A percentile compares a stretch with the other conserved stretches of the same genome.
These are phyloP conservation scores for Ceratorhiza oryzae-sativae DNA, from an alignment of 1,284 basidiomycete species.

Conservation along the genomic window DNA sequence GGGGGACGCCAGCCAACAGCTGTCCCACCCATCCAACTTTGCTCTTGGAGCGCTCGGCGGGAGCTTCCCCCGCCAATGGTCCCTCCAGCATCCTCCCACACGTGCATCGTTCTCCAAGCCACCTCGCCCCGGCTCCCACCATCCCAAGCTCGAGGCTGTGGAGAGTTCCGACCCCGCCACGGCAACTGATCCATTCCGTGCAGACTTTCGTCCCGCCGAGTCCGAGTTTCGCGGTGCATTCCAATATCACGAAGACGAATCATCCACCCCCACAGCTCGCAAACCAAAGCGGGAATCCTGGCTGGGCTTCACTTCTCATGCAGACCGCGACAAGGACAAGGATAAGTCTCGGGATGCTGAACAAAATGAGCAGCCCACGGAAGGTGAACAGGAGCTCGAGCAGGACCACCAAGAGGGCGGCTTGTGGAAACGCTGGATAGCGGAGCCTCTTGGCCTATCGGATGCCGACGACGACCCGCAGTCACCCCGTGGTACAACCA, in stretches of 20 bases:
- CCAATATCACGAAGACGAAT: slow-evolving; percentile 30
- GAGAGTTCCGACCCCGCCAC: not conserved
- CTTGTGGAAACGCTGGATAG: slow-evolving; percentile 41
- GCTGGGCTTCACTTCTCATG: slow-evolving; percentile 11
- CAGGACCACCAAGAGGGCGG: slow-evolving; percentile 34
- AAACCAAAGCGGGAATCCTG: slow-evolving; percentile 27
- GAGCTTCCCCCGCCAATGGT: slow-evolving; percentile 23
- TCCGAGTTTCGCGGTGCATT: slow-evolving; percentile 33
- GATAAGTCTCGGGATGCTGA: slow-evolving; percentile 8
- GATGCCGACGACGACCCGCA: slow-evolving; percentile 22
- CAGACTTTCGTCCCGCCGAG: slow-evolving; percentile 25
- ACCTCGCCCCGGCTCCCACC: not conserved
- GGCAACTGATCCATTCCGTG: slow-evolving; percentile 31
- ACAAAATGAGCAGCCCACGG: slow-evolving; percentile 6
- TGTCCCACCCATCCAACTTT: not conserved
- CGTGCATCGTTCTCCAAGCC: slow-evolving; percentile 32
- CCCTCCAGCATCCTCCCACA: slow-evolving; percentile 24
- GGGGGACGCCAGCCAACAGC: not conserved
- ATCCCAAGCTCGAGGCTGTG: slow-evolving; percentile 9
- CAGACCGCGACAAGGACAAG: slow-evolving; percentile 13
- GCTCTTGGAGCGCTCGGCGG: slow-evolving; percentile 27
- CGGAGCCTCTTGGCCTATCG: slow-evolving; percentile 38
- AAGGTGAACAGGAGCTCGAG: slow-evolving; percentile 14
- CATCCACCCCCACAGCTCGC: slow-evolving; percentile 14
- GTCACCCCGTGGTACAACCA: slow-evolving; percentile 29